Evolutionary conservation across 1,284 basidiomycete species (phyloP).

Genomic region (Moniliophthora roreri): DNA sequence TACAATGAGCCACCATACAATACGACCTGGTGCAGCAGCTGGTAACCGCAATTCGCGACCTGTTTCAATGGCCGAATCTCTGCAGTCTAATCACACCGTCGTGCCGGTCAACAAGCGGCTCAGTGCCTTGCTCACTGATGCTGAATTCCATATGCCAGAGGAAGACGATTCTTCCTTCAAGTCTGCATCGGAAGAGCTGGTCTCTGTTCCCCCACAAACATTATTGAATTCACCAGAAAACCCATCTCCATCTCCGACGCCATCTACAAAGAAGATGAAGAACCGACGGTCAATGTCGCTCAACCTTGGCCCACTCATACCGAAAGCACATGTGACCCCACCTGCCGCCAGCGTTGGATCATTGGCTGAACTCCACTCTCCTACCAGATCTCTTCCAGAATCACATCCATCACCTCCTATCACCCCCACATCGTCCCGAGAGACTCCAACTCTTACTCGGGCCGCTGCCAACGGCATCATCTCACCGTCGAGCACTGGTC

Average conservation of each 20-base stretch:
- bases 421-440: constrained; percentile 26
- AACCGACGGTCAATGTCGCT: constrained; percentile 67
- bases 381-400: constrained; percentile 31
- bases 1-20: constrained; percentile 69
- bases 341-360: constrained; percentile 16
- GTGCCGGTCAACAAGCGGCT: constrained; percentile 61
- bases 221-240: constrained; percentile 31
- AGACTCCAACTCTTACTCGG: constrained; percentile 38
- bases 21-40: constrained; percentile 51
- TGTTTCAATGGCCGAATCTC: constrained; percentile 71
- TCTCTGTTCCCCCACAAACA: constrained; percentile 20
- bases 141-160: constrained; percentile 55
- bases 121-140: constrained; percentile 66
- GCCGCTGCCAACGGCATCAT: constrained; percentile 43
- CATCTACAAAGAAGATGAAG: constrained; percentile 19
- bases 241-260: constrained; percentile 16
- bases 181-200: constrained; percentile 14
- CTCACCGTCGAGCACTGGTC: constrained; percentile 33
- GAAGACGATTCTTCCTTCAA: constrained; percentile 40
- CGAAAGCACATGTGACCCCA: constrained; percentile 17
- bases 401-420: constrained; percentile 23
- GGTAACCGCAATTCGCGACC: constrained; percentile 60
- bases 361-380: constrained; percentile 28
- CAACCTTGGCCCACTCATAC: constrained; percentile 35
- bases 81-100: constrained; percentile 69